phyloP scores from a whole-genome alignment of 495 filamentous ascomycete species.

The Collariella sp. region DNA sequence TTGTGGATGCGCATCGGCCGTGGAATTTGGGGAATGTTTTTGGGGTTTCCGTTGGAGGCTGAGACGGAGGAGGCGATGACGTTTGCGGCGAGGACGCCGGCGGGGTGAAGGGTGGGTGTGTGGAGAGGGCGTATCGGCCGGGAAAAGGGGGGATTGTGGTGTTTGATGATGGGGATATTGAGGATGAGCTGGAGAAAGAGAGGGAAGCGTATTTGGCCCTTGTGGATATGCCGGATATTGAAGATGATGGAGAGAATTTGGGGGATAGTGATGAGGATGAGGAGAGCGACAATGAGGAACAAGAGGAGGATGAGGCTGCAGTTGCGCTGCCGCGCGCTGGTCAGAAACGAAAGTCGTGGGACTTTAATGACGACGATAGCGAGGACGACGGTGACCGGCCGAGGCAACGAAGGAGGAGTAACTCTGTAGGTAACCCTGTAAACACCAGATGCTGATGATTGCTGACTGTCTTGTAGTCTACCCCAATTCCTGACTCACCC shows the following conservation, averaged over 20 bases:
- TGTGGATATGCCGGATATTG: slow-evolving; percentile 81
- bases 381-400: slow-evolving; percentile 66
- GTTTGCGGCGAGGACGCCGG: slow-evolving; percentile 41
- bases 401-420: slow-evolving; percentile 70
- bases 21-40: slow-evolving; percentile 96
- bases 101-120: slow-evolving; percentile 53
- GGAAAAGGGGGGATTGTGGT: slow-evolving; percentile 81
- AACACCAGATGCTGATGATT: background rate
- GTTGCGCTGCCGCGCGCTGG: slow-evolving; percentile 23
- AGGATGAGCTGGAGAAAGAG: slow-evolving; percentile 70
- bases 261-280: slow-evolving; percentile 39
- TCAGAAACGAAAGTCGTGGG: slow-evolving; percentile 80
- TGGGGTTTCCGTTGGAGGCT: slow-evolving; percentile 50
- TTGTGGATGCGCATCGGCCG: slow-evolving; percentile 81
- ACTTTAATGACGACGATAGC: slow-evolving; percentile 57
- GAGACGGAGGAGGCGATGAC: slow-evolving; percentile 39
- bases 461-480: slow-evolving; percentile 48
- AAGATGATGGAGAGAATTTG: slow-evolving; percentile 55
- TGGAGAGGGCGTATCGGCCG: slow-evolving; percentile 60
- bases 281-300: slow-evolving; percentile 31
- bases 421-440: slow-evolving; percentile 55
- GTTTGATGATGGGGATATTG: slow-evolving; percentile 94
- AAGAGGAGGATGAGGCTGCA: slow-evolving; percentile 10
- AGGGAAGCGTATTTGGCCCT: slow-evolving; percentile 73
- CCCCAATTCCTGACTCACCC: slow-evolving; percentile 43